Evolutionary conservation across 1,284 basidiomycete species (phyloP).

Genomic region (Cutaneotrichosporon daszewskae): DNA sequence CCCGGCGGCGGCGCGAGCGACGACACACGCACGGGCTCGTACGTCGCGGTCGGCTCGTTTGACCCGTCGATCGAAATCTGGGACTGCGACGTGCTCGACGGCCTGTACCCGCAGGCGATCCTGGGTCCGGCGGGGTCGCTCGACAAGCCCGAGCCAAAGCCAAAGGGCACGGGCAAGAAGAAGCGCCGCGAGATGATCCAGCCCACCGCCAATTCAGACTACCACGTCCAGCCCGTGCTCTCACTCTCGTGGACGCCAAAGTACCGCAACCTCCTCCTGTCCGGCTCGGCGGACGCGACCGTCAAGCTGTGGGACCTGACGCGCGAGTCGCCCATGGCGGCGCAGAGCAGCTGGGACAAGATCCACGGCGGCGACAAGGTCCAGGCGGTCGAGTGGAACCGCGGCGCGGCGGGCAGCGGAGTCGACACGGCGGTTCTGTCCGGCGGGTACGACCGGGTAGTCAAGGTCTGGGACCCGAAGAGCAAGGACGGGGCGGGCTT

Average conservation of each 20-base stretch:
- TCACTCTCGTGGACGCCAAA: constrained; percentile 85
- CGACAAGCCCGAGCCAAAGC: constrained; percentile 70
- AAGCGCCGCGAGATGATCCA: constrained; percentile 84
- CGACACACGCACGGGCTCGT: constrained; percentile 61
- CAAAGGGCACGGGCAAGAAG: constrained; percentile 83
- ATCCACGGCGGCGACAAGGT: constrained; percentile 88
- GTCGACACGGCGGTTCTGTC: constrained; percentile 78
- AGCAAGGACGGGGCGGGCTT: constrained; percentile 69
- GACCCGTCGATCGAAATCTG: constrained; percentile 99
- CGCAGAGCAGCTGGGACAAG: constrained; percentile 72
- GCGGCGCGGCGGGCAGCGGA: constrained; percentile 52
- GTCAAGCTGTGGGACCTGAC: constrained; percentile 97
- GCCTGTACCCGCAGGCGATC: constrained; percentile 88
- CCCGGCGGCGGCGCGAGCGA: constrained; percentile 24
- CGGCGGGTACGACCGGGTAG: constrained; percentile 89
- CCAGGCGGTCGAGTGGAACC: constrained; percentile 96
- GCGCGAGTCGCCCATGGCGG: constrained; percentile 56
- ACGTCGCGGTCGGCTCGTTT: constrained; percentile 92
- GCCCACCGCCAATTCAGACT: constrained; percentile 59
- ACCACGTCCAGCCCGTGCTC: constrained; percentile 93
- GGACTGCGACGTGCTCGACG: constrained; percentile 89
- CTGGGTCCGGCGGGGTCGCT: constrained; percentile 65
- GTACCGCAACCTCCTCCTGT: constrained; percentile 84
- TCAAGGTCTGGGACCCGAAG: constrained; percentile 86
- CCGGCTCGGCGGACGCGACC: constrained; percentile 87